Evolutionary conservation across 2,329 filamentous ascomycete genomes (phyloP).

Genomic region (Ceratocystis papillata): DNA sequence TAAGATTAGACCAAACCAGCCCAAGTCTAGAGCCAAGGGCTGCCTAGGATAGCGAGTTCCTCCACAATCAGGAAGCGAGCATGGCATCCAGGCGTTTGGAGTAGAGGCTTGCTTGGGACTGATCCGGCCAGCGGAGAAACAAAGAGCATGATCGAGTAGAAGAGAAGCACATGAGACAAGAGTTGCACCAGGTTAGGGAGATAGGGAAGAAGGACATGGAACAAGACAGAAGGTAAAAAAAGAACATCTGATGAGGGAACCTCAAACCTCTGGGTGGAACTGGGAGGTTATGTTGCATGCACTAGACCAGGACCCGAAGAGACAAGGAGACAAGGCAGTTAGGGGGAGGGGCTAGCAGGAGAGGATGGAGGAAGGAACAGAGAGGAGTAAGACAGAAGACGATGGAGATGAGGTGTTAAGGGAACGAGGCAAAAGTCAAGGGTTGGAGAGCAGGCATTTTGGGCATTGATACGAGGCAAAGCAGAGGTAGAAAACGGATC

Average conservation of each 20-base stretch:
- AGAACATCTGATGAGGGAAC: neutral
- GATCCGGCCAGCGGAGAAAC: neutral
- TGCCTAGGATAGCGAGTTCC: neutral
- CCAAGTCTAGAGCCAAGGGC: neutral
- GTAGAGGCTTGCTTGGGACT: neutral
- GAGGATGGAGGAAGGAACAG: too few relatives aligned
- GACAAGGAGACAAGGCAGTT: too few relatives aligned
- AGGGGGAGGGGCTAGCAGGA: too few relatives aligned
- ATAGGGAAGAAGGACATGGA: neutral
- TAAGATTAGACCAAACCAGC: neutral
- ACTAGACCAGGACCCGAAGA: neutral
- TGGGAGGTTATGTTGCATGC: neutral
- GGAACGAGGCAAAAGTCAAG: neutral
- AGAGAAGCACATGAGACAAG: constrained; percentile 5
- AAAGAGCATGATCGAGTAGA: neutral
- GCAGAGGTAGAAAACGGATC: too few relatives aligned
- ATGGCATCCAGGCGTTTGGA: neutral
- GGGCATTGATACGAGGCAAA: neutral
- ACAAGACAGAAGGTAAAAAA: neutral
- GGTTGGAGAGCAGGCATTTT: neutral
- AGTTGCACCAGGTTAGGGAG: neutral
- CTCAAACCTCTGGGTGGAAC: neutral
- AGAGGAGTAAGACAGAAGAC: neutral
- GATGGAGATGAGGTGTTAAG: neutral
- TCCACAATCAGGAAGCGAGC: neutral